These are phyloP conservation scores for Candida khao-thaluensis DNA, from an alignment of 805 yeast genomes.

Conservation along the genomic window DNA sequence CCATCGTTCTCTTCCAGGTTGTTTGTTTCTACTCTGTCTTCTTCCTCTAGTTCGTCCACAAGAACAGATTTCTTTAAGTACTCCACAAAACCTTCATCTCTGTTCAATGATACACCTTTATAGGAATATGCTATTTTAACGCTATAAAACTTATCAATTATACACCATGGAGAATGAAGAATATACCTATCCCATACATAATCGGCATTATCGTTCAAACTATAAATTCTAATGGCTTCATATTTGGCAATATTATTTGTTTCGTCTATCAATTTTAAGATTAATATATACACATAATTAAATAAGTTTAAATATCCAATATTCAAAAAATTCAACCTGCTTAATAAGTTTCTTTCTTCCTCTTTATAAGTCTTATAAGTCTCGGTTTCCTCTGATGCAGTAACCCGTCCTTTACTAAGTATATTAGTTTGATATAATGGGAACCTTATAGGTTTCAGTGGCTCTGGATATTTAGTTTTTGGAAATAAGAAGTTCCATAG, in stretches of 20 bases:
- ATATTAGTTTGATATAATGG: conserved; percentile 2
- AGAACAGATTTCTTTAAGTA: conserved; percentile 13
- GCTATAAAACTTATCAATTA: conserved; percentile 18
- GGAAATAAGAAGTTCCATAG: conserved; percentile 7
- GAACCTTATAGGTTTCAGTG: neutral
- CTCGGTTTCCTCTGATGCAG: too few species aligned
- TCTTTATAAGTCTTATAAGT: too few species aligned
- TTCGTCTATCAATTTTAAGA: conserved; percentile 1
- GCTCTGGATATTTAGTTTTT: conserved; percentile 1
- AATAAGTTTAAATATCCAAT: conserved; percentile 6
- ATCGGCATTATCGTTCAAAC: conserved; percentile 21
- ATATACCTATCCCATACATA: conserved; percentile 40
- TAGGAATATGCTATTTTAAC: conserved; percentile 15
- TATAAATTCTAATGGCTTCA: conserved; percentile 5
- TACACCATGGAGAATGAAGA: conserved; percentile 34
- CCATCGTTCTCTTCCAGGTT: neutral
- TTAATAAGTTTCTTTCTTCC: too few species aligned
- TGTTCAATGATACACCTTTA: conserved; percentile 16
- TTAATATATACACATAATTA: neutral
- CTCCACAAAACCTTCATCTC: conserved; percentile 20
- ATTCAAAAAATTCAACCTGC: conserved; percentile 2
- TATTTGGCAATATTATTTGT: conserved; percentile 1
- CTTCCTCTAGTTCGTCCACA: neutral
- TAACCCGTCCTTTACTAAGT: too few species aligned
- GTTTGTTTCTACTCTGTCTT: neutral